Evolutionary conservation across 805 yeast species (phyloP), one percentile per base, ranked within the genome.

Genomic region (Teunomyces funiuensis): DNA sequence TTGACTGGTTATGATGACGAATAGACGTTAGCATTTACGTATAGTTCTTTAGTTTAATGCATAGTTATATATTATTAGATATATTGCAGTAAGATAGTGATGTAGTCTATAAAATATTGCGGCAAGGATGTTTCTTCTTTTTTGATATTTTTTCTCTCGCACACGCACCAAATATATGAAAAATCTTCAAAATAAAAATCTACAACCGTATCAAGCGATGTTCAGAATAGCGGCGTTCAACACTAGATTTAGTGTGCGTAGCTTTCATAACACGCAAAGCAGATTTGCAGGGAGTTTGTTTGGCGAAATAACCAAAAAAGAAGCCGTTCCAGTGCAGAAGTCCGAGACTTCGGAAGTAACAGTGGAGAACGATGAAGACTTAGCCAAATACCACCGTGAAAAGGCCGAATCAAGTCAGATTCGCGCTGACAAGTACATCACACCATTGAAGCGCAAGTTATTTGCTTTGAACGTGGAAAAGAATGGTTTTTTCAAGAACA

Each of bases 401-500:
- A 79, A 81, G 28, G 65, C 64, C 5, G 31, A 49, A 43, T 45
- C 54, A 51, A 58, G 46, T 73, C 88, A 55, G 66, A 72, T 59
- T 36, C 49, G 51, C 43, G 62, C 76, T 13, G 82, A 86, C 7
- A 76, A 79, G 34, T 77, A 79, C 41, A 61, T 89, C 11, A 73
- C 88, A 4, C 91, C 96, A 8, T 68, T 88, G 46, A 89, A 88
- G 60, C 74, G 73, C 48, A 65, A 73, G 51, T 66, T 90, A 3
- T 89, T 86, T 55, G 64, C 74, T 19, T 66, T 70, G 31, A 85
- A 80, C 52, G 85, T 87, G 38, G 58, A 65, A 6, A 54, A 73
- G 46, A 75, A 85, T 59, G 85, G 86, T 36, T 83, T 83, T 54
- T 90, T 76, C 73, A 82, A 81, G 53, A 83, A 82, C 56, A 68